Evolutionary conservation across 2,329 filamentous ascomycete species (phyloP).

Genomic region (Xylariaceae sp.): DNA sequence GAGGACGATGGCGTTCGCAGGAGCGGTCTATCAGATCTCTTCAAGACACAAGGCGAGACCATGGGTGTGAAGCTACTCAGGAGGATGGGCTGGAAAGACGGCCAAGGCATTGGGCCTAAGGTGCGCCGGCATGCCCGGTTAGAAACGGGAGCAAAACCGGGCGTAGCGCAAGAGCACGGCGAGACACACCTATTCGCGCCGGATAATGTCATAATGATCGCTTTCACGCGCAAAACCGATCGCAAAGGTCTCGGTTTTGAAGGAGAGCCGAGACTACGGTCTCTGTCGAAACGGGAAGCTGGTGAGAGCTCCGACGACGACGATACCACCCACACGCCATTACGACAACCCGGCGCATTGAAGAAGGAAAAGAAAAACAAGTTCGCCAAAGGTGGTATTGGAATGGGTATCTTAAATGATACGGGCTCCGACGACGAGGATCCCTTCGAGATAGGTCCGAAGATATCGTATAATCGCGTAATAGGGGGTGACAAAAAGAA

Average conservation of each 20-base stretch:
- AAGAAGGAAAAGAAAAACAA: slow-evolving; percentile 52
- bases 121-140: slow-evolving; percentile 71
- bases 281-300: slow-evolving; percentile 25
- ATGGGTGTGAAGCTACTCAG: slow-evolving; percentile 83
- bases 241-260: slow-evolving; percentile 68
- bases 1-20: slow-evolving; percentile 50
- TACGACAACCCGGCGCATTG: slow-evolving; percentile 25
- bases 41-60: slow-evolving; percentile 72
- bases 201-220: slow-evolving; percentile 69
- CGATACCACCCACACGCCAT: slow-evolving; percentile 42
- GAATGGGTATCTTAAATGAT: slow-evolving; percentile 86
- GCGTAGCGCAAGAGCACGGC: slow-evolving; percentile 37
- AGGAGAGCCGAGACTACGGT: slow-evolving; percentile 49
- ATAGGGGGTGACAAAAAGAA: slow-evolving; percentile 83
- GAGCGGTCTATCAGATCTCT: slow-evolving; percentile 64
- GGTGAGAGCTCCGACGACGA: slow-evolving; percentile 38
- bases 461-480: slow-evolving; percentile 80
- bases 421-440: slow-evolving; percentile 95
- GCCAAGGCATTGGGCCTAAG: slow-evolving; percentile 89
- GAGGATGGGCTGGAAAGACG: slow-evolving; percentile 94
- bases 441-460: slow-evolving; percentile 86
- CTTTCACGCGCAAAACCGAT: slow-evolving; percentile 63
- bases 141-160: slow-evolving; percentile 43
- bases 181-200: slow-evolving; percentile 78
- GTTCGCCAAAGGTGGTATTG: slow-evolving; percentile 65